Evolutionary conservation across 257 asterid species (phyloP), one percentile per base, ranked within the genome.

Genomic region (Solanum piurae): DNA sequence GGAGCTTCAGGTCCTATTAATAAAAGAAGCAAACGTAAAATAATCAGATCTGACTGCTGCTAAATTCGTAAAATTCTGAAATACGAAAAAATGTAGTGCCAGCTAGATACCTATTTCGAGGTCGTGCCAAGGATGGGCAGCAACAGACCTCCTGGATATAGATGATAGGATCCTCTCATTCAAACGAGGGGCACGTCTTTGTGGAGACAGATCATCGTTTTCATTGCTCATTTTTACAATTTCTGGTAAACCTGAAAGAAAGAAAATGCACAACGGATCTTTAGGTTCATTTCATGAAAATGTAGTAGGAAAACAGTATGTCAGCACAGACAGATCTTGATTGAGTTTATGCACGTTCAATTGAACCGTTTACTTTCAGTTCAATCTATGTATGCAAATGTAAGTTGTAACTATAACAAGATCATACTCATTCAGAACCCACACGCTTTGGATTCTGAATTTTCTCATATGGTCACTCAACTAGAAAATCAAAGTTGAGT

Each of bases 91-190:
- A 36, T 12, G 36, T 31, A 31, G 42, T 3, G 36, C 12, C 34
- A 2, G 20, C 5, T 23, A 25, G 36, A 23, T 87, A 89, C 91
- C 91, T 38, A 89, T 87, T 16, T 89, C 91, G 14, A 89, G 86
- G 21, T 89, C 91, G 14, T 89, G 91, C 91, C 91, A 89, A 25
- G 88, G 91, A 87, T 89, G 91, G 18, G 91, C 91, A 33, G 91
- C 91, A 38, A 89, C 89, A 58, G 89, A 84, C 79, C 88, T 87
- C 64, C 89, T 87, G 12, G 91, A 87, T 80, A 89, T 12, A 76
- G 91, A 87, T 34, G 91, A 89, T 7, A 89, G 75, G 42, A 89
- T 89, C 86, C 91, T 89, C 84, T 87, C 86, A 71, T 89, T 89
- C 68, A 89, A 80, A 25, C 76, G 88, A 4, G 91, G 91, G 44